Conservation (phyloP, 2,329 filamentous ascomycete species). For the Fusarium sp. region DNA sequence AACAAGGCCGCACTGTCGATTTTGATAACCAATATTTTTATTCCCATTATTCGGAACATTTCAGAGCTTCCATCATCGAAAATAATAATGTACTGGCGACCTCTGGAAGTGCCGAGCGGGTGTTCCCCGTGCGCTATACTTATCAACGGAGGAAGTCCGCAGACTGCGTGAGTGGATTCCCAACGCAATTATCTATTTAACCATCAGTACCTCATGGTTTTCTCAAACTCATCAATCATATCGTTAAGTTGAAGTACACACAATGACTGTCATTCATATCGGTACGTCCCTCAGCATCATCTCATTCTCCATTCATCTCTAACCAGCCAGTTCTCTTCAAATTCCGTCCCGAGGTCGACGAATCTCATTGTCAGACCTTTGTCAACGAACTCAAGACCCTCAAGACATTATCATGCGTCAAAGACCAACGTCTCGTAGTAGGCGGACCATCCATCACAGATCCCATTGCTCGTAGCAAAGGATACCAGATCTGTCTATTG, state of each 20-base stretch:
- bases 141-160: neutral
- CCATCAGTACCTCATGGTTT: no score
- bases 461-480: slow-evolving; percentile 65
- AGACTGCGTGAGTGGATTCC: neutral
- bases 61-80: neutral
- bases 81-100: neutral
- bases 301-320: neutral
- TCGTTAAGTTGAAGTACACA: neutral
- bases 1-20: no score
- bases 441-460: slow-evolving; percentile 66
- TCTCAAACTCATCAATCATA: neutral
- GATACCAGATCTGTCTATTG: slow-evolving; percentile 63
- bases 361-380: slow-evolving; percentile 59
- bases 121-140: neutral
- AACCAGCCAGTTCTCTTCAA: slow-evolving; percentile 61
- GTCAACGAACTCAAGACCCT: slow-evolving; percentile 61
- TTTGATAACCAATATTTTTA: no score
- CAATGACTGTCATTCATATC: slow-evolving; percentile 54
- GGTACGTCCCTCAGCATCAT: slow-evolving; percentile 37
- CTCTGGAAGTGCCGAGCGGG: neutral
- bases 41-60: no score
- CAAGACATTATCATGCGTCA: slow-evolving; percentile 61
- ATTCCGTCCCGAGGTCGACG: slow-evolving; percentile 57
- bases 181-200: neutral
- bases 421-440: slow-evolving; percentile 61